These are phyloP conservation scores for Pontederia crassipes DNA, from an alignment of 176 grass and related monocot genomes.

Conservation along the genomic window DNA sequence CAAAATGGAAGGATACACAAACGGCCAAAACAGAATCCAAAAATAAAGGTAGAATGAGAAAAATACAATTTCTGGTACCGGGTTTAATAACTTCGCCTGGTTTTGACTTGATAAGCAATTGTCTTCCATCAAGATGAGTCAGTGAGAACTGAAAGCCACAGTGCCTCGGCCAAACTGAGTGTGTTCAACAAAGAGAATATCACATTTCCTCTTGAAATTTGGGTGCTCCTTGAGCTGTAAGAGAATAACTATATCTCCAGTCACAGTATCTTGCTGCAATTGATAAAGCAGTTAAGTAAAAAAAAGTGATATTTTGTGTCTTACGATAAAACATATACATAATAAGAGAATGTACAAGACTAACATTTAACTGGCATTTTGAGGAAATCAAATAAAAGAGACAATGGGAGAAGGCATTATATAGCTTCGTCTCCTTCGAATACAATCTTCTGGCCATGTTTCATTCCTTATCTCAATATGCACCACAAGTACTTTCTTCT, in stretches of 20 bases:
- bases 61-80: constrained; percentile 23
- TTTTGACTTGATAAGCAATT: constrained; percentile 81
- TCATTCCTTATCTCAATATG: constrained; percentile 95
- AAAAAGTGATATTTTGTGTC: background rate
- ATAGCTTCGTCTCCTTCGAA: constrained; percentile 99
- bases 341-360: too few relatives aligned
- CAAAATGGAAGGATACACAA: background rate
- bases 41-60: background rate
- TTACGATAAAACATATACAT: too few relatives aligned
- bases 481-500: constrained; percentile 89
- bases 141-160: constrained; percentile 91
- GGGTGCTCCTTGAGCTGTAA: constrained; percentile 87
- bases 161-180: constrained; percentile 72
- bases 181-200: constrained; percentile 72
- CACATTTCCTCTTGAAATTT: constrained; percentile 79
- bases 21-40: background rate
- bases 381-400: background rate
- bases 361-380: too few relatives aligned
- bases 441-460: constrained; percentile 83
- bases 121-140: constrained; percentile 75
- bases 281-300: constrained; percentile 3
- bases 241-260: constrained; percentile 90
- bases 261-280: constrained; percentile 76
- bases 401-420: background rate
- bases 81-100: constrained; percentile 87